Evolutionary conservation across 345 rosid species (phyloP).

Genomic region (Garcia nutans): DNA sequence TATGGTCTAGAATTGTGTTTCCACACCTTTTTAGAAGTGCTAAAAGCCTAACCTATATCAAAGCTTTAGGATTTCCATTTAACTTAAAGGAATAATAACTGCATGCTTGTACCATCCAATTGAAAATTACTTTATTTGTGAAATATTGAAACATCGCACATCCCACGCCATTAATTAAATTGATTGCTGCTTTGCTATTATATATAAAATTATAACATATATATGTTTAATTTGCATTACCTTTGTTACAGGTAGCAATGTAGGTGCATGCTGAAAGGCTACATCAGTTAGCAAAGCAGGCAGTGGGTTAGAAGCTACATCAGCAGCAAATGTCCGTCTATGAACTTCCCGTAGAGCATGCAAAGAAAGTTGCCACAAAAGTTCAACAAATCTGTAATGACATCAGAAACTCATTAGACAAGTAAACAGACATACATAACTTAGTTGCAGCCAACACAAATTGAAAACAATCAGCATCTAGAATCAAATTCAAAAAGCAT

Average conservation of each 20-base stretch:
- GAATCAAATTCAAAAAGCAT: neutral
- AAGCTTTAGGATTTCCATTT: neutral
- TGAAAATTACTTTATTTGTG: neutral
- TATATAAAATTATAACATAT: neutral
- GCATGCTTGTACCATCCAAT: neutral
- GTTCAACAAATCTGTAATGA: conserved; percentile 88
- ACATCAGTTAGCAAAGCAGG: conserved; percentile 97
- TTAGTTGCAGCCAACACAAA: neutral
- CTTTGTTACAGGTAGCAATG: conserved; percentile 96
- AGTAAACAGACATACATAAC: neutral
- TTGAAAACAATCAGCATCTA: neutral
- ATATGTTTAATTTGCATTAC: conserved; percentile 28
- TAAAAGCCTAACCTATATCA: neutral
- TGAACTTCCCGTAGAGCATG: conserved; percentile 97
- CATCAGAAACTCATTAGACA: neutral
- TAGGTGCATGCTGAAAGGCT: conserved; percentile 96
- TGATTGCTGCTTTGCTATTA: neutral
- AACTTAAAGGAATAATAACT: neutral
- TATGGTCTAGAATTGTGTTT: neutral
- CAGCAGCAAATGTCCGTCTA: conserved; percentile 85
- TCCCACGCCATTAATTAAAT: neutral
- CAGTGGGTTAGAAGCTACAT: conserved; percentile 77
- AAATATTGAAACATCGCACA: neutral
- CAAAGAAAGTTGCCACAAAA: conserved; percentile 96
- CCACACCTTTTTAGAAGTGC: neutral